Conservation (phyloP, 176 grass and related monocot species). For the Oryza glumipatula region DNA sequence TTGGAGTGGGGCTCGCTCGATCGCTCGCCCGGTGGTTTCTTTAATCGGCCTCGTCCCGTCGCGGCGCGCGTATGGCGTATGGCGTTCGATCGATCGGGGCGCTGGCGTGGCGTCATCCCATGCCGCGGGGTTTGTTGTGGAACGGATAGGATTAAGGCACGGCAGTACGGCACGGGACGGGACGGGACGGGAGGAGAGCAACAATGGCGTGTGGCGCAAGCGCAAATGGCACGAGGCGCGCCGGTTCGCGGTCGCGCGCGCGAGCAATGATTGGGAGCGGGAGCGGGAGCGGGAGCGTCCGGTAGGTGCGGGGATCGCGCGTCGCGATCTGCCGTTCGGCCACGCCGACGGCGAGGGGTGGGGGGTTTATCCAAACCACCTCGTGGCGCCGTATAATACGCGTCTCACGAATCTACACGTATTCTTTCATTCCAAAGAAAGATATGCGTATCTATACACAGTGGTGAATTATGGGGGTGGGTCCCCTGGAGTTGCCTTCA, state of each 20-base stretch:
- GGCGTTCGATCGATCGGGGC: not conserved
- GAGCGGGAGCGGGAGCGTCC: not conserved
- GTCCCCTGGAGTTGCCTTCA: too few species aligned
- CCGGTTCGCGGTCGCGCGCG: conserved; percentile 4
- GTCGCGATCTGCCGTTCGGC: not conserved
- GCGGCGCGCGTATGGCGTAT: too few species aligned
- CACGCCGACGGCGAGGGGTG: conserved; percentile 3
- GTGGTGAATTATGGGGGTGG: not conserved
- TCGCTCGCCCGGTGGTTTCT: not conserved
- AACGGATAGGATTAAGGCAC: not conserved
- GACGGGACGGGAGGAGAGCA: too few species aligned
- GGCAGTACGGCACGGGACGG: too few species aligned
- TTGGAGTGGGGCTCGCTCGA: not conserved
- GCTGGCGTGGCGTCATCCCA: not conserved
- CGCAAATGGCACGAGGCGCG: not conserved
- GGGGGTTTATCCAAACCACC: not conserved
- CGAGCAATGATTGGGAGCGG: conserved; percentile 17
- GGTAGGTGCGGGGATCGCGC: not conserved
- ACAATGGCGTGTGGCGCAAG: too few species aligned
- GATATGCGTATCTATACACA: not conserved
- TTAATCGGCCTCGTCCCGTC: not conserved
- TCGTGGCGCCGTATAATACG: not conserved
- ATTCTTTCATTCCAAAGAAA: not conserved
- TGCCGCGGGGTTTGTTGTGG: not conserved
- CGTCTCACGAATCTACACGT: not conserved